Conservation (phyloP, 108 stramenopile genomes). For the Skeletonema menzelii region DNA sequence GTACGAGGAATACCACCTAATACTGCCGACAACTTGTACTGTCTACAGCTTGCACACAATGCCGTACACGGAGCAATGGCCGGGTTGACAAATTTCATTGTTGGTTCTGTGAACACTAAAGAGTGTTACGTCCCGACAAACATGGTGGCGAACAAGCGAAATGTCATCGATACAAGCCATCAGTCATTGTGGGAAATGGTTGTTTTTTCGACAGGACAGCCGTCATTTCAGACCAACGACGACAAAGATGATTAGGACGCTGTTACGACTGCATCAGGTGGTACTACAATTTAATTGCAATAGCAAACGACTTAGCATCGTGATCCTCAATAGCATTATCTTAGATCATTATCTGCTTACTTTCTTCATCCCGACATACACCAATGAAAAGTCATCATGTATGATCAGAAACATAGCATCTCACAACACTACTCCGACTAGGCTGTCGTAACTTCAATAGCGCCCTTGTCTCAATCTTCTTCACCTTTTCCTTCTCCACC, state of each 20-base stretch:
- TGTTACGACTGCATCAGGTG: too few relatives aligned
- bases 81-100: conserved; percentile 81
- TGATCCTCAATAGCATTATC: background rate
- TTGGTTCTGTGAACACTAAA: conserved; percentile 80
- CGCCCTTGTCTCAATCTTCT: conserved; percentile 81
- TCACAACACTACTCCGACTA: conserved; percentile 51
- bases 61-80: conserved; percentile 95
- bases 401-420: conserved; percentile 56
- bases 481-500: conserved; percentile 66
- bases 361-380: background rate
- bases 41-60: conserved; percentile 89
- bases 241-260: too few relatives aligned
- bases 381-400: conserved; percentile 1
- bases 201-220: conserved; percentile 58
- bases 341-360: background rate
- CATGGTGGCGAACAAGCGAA: conserved; percentile 52
- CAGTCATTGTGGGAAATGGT: conserved; percentile 68
- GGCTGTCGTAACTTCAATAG: conserved; percentile 76
- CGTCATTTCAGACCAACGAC: conserved; percentile 36
- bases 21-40: conserved; percentile 82
- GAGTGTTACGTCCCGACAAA: conserved; percentile 61
- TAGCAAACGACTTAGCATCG: too few relatives aligned
- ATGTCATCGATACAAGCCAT: conserved; percentile 25
- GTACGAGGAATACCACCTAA: conserved; percentile 87
- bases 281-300: too few relatives aligned